Base-by-base conservation (phyloP, 23 red algal genomes). In the Chondrus crispus region DNA sequence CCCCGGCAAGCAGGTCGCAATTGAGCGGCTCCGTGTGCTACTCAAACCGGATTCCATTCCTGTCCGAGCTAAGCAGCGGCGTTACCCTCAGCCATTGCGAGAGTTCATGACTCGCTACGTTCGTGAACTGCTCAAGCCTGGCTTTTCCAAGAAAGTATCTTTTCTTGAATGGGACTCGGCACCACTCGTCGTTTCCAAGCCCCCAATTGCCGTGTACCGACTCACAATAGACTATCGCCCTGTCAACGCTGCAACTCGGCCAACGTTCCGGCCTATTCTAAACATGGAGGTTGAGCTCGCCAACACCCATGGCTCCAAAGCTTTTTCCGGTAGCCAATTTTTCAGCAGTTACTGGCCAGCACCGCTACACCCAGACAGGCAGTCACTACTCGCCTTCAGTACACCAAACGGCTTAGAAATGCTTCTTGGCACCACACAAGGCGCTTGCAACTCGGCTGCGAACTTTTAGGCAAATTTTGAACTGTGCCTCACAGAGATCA, bases 131-230 rank as follows among this genome's bases (percentile, higher is more conserved):
- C 78, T 83, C 78, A 83, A 62, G 26, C 78, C 57, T 63, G 50
- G 51, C 19, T 68, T 83, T 29, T 8, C 1, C 46, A 83, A 83
- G 78, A 58, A 68, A 52, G 18, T 60, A 7, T 20, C 78, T 1
- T 1, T 38, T 11, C 78, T 47, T 60, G 78, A 9, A 62, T 83
- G 45, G 41, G 46, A 60, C 13, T 83, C 78, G 14, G 78, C 78
- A 20, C 78, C 78, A 35, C 78, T 54, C 8, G 41, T 83, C 78
- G 78, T 83, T 14, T 1, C 52, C 16, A 83, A 60, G 78, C 78
- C 45, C 16, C 78, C 78, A 18, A 0, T 28, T 16, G 78, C 78
- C 12, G n/a, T 83, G 52, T 83, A 83, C 52, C 52, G 78, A 12
- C 14, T 83, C 41, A 83, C 14, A 13, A 22, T 83, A 33, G 78